Base-by-base conservation (phyloP, 352 stramenopile genomes). In the Globisporangium takayamanum region DNA sequence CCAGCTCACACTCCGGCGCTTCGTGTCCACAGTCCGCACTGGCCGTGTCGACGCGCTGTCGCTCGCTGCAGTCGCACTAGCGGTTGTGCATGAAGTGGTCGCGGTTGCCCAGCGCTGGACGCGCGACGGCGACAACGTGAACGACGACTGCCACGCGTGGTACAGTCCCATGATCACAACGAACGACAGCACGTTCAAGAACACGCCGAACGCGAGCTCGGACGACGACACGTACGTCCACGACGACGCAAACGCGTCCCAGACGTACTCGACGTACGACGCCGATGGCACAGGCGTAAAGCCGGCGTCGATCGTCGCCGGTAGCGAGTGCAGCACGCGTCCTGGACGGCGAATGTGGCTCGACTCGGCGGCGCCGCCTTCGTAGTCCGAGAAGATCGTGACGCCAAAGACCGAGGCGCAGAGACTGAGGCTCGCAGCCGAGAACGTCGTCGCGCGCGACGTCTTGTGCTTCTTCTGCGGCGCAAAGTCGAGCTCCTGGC, bases 351-450 rank as follows among this genome's bases (percentile, higher is more conserved):
- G 78, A 33, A 90, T 73, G 53, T 83, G 71, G 49, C 64, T 58
- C 22, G 71, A 63, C 26, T 73, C 53, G 6, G 66, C 59, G 0
- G 54, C 68, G 36, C 50, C 71, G 50, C 67, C 68, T 5, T 88
- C 76, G 53, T 72, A 75, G 59, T 90, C 77, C 0, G 79, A 71
- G 37, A 89, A 70, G 57, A 91, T 58, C 22, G 80, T 89, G 57
- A 91, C 74, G n/a, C 80, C 77, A 67, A 93, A 91, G 59, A 91
- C 72, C 1, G 82, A 91, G 22, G 78, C 78, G 39, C 78, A 89
- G 50, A 90, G 57, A 2, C 77, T 78, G 53, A 91, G 72, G 57
- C 75, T 88, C 26, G 74, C 72, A 25, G 74, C 75, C 2, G 78
- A 84, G 6, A 83, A 74, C 28, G 76, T 68, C 5, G 70, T 81